Conservation (phyloP, 148 eudicot genomes). For the Silene uniflora region DNA sequence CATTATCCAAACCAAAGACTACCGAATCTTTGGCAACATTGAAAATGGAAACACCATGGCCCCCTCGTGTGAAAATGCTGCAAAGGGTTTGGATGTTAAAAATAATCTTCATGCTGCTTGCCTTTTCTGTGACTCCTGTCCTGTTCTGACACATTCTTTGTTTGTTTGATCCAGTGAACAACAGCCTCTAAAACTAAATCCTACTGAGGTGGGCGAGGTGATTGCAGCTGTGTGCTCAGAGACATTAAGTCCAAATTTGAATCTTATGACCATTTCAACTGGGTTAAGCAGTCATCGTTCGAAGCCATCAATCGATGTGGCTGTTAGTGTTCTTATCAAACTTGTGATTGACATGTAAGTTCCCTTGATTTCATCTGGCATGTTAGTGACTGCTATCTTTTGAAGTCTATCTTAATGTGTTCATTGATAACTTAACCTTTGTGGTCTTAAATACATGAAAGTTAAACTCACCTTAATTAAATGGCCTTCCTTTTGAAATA, state of each 20-base stretch:
- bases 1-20: neutral
- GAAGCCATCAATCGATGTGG: conserved; percentile 88
- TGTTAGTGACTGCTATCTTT: neutral
- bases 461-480: neutral
- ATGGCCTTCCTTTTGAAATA: neutral
- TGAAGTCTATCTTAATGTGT: neutral
- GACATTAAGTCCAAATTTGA: conserved; percentile 49
- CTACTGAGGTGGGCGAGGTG: conserved; percentile 86
- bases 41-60: neutral
- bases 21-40: neutral
- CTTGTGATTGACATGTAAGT: conserved; percentile 99
- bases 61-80: neutral
- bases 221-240: conserved; percentile 95
- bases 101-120: neutral
- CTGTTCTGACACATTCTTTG: conserved; percentile 6
- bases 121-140: neutral
- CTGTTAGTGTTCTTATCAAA: conserved; percentile 96
- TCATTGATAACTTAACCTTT: neutral
- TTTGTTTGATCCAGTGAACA: conserved; percentile 63
- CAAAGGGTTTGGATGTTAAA: neutral
- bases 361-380: neutral
- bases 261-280: conserved; percentile 64
- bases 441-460: neutral
- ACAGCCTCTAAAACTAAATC: conserved; percentile 84
- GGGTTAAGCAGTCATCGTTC: conserved; percentile 62